Percentiles rank a stretch among this genome's conserved stretches.
Conservation (phyloP, 257 asterid genomes). For the Salvia rosmarinus region DNA sequence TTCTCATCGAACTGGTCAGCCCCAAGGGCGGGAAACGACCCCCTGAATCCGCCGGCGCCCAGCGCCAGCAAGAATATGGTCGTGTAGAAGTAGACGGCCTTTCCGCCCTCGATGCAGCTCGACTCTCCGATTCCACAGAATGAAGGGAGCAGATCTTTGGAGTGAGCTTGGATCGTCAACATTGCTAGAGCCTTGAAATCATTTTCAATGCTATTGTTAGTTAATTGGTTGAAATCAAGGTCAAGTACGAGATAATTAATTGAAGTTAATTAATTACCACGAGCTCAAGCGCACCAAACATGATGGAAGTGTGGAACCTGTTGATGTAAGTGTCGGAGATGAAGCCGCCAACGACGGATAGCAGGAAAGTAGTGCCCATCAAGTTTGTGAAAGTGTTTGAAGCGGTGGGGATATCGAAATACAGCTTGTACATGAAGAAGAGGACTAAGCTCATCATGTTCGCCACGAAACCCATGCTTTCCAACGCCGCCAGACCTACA, state of each 20-base stretch:
- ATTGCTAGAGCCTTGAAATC: constrained; percentile 41
- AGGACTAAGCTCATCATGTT: constrained; percentile 71
- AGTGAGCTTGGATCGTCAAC: constrained; percentile 68
- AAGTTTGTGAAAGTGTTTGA: constrained; percentile 78
- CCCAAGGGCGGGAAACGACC: constrained; percentile 75
- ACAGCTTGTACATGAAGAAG: constrained; percentile 51
- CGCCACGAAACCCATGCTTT: constrained; percentile 71
- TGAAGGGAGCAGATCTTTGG: constrained; percentile 44
- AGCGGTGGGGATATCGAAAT: constrained; percentile 48
- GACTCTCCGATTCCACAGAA: constrained; percentile 43
- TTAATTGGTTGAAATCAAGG: too few species aligned
- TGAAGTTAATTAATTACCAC: constrained; percentile 35
- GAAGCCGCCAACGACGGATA: constrained; percentile 70
- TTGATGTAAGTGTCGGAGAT: constrained; percentile 72
- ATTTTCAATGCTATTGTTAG: too few species aligned
- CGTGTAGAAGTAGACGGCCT: constrained; percentile 52
- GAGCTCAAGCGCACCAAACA: constrained; percentile 64
- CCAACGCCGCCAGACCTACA: constrained; percentile 59
- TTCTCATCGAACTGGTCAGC: constrained; percentile 71
- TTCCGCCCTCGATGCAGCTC: constrained; percentile 54
- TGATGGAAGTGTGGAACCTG: constrained; percentile 58
- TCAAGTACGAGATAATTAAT: background rate
- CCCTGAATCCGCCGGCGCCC: constrained; percentile 64
- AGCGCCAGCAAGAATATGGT: constrained; percentile 59
- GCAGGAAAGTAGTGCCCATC: constrained; percentile 84